Conservation (phyloP, 2,329 filamentous ascomycete genomes). For the Cladorrhinum sp. region DNA sequence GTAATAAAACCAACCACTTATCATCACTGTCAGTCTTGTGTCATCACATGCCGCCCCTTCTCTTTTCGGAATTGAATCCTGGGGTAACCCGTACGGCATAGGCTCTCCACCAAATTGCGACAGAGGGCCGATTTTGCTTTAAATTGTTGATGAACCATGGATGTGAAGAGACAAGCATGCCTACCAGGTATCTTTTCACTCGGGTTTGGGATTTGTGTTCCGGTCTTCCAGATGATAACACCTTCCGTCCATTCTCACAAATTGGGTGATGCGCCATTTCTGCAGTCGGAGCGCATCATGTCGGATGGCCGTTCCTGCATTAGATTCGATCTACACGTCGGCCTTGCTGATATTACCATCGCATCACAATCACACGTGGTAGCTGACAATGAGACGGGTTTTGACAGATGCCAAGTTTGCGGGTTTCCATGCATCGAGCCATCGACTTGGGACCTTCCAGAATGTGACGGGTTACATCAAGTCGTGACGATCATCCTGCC, state of each 20-base stretch:
- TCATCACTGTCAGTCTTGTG: no score
- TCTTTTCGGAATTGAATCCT: not conserved
- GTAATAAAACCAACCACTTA: no score
- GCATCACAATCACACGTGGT: constrained; percentile 1
- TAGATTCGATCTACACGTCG: not conserved
- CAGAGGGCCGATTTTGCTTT: no score
- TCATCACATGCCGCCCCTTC: not conserved
- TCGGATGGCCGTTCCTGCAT: not conserved
- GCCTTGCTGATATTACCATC: not conserved
- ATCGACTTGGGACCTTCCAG: constrained; percentile 6
- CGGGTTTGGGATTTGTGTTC: no score
- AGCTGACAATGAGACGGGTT: not conserved
- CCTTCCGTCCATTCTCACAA: no score
- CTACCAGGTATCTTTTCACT: no score
- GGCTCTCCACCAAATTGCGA: no score
- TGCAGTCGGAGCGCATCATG: not conserved
- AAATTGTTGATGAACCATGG: not conserved
- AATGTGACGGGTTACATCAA: constrained; percentile 3
- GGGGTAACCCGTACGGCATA: not conserved
- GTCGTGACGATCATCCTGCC: not conserved
- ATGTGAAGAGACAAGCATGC: not conserved
- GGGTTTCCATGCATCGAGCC: not conserved
- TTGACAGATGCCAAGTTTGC: not conserved
- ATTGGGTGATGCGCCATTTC: not conserved
- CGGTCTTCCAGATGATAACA: no score